A percentile compares a stretch with the other conserved stretches of the same genome.
These are phyloP conservation scores for Aspergillus nidulans DNA, from an alignment of 495 filamentous ascomycete genomes.

Conservation along the genomic window DNA sequence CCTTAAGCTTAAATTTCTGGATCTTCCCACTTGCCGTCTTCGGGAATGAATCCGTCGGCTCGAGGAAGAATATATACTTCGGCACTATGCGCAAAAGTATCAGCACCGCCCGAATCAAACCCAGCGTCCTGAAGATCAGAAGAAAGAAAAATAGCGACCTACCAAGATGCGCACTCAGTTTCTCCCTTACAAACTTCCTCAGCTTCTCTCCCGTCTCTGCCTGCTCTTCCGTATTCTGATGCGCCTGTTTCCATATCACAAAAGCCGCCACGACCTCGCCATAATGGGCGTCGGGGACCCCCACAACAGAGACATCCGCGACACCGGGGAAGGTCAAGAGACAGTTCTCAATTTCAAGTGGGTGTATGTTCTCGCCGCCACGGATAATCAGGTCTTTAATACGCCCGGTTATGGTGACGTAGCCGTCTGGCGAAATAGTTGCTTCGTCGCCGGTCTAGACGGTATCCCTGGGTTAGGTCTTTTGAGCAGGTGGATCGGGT, in stretches of 20 bases:
- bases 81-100: conserved; percentile 50
- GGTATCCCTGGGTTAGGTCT: conserved; percentile 5
- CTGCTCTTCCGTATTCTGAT: conserved; percentile 3
- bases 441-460: conserved; percentile 81
- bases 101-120: too few species aligned
- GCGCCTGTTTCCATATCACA: conserved; percentile 46
- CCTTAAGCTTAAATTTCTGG: conserved; percentile 85
- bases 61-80: conserved; percentile 81
- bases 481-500: background rate
- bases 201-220: conserved; percentile 44
- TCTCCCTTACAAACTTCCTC: conserved; percentile 64
- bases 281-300: conserved; percentile 75
- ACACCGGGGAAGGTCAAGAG: conserved; percentile 68
- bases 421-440: conserved; percentile 66
- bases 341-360: conserved; percentile 88
- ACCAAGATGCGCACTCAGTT: conserved; percentile 72
- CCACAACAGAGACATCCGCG: conserved; percentile 74
- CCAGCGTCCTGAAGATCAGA: background rate
- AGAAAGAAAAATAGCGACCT: conserved; percentile 20
- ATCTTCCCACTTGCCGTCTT: conserved; percentile 98
- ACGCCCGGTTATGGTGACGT: conserved; percentile 67
- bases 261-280: conserved; percentile 88
- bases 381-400: conserved; percentile 92
- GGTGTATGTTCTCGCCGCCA: conserved; percentile 95
- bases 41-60: conserved; percentile 57